Percentiles rank a stretch among this genome's conserved stretches.
phyloP scores from a whole-genome alignment of 768 basidiomycete species.

The Suillus tomentosus region DNA sequence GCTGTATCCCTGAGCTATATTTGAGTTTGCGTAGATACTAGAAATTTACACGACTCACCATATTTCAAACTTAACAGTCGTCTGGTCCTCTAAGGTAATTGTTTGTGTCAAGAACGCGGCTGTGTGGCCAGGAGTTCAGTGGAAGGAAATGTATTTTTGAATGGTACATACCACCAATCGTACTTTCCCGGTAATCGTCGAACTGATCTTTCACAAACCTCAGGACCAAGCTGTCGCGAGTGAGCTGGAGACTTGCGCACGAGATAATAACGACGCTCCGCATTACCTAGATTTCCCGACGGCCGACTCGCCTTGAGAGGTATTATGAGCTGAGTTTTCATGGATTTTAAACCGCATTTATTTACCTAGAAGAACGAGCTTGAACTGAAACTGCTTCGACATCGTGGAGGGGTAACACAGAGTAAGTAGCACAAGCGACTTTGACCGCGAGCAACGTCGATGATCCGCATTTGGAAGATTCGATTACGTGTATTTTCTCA shows the following conservation, averaged over 20 bases:
- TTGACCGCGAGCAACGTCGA: constrained; percentile 3
- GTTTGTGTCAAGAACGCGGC: constrained; percentile 99
- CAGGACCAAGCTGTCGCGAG: constrained; percentile 73
- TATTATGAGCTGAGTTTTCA: constrained; percentile 16
- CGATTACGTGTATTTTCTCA: constrained; percentile 35
- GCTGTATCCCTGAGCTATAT: constrained; percentile 78
- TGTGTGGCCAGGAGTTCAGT: constrained; percentile 35
- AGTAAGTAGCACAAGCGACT: constrained; percentile 19
- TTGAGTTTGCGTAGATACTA: constrained; percentile 12
- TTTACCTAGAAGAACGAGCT: constrained; percentile 92
- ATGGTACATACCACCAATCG: constrained; percentile 72
- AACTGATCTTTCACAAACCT: constrained; percentile 97
- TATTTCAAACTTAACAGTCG: constrained; percentile 97
- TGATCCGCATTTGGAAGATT: constrained; percentile 9
- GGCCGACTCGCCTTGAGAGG: constrained; percentile 82
- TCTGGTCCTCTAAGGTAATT: constrained; percentile 84
- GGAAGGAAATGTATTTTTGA: constrained; percentile 6
- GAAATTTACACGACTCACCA: constrained; percentile 56
- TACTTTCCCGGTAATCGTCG: constrained; percentile 93
- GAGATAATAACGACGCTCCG: constrained; percentile 12
- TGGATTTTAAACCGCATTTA: constrained; percentile 9
- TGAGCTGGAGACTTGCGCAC: constrained; percentile 27
- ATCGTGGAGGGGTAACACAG: constrained; percentile 47
- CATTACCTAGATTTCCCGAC: constrained; percentile 93
- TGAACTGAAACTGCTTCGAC: constrained; percentile 94